These are phyloP conservation scores for Phytopythium delawarense DNA, from an alignment of 352 stramenopile species.

Conservation along the genomic window DNA sequence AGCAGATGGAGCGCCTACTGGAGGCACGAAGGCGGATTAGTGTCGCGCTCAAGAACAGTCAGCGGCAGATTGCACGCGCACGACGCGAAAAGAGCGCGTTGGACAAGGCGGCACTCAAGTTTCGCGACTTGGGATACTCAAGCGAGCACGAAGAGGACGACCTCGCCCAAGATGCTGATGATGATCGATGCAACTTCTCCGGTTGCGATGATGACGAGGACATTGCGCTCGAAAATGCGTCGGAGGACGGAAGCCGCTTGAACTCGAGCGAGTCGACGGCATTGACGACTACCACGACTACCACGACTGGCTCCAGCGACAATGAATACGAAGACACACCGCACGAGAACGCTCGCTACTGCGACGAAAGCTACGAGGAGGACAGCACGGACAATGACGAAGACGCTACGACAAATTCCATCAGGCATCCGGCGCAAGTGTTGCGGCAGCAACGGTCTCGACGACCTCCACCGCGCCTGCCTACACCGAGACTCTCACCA, in stretches of 20 bases:
- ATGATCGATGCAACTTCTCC: neutral
- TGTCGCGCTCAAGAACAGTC: conserved; percentile 29
- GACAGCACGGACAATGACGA: conserved; percentile 2
- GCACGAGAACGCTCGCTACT: conserved; percentile 7
- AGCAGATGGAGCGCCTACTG: conserved; percentile 35
- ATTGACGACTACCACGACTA: neutral
- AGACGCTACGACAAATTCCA: neutral
- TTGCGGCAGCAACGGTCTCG: neutral
- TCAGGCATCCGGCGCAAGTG: neutral
- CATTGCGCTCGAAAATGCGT: conserved; percentile 20
- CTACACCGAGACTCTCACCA: conserved; percentile 1
- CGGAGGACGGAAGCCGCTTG: neutral
- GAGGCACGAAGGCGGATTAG: conserved; percentile 31
- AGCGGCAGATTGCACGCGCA: conserved; percentile 25
- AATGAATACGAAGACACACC: conserved; percentile 5
- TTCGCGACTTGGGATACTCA: conserved; percentile 25
- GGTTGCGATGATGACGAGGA: conserved; percentile 10
- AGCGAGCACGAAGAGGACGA: conserved; percentile 17
- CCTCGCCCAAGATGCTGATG: conserved; percentile 20
- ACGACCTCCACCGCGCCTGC: neutral
- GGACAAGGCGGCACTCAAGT: conserved; percentile 27
- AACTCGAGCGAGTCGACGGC: neutral
- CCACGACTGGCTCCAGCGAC: neutral
- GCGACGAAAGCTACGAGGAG: neutral
- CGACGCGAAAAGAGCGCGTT: conserved; percentile 28